These are phyloP conservation scores for Akanthomyces uredinophilus DNA, from an alignment of 2,329 filamentous ascomycete genomes.

Conservation along the genomic window DNA sequence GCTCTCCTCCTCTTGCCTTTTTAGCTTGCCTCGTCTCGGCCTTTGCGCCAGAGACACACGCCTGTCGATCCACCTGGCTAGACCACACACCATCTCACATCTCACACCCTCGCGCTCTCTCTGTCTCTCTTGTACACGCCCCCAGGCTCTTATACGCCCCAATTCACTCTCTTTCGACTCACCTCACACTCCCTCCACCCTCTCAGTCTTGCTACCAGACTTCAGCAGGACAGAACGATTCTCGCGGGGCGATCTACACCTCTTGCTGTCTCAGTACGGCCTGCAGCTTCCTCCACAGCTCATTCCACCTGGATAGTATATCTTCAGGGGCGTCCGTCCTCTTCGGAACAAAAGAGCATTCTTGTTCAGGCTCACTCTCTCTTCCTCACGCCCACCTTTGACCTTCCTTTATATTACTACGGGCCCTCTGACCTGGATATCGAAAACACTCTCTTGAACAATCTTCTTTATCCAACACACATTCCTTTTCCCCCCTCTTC, in stretches of 20 bases:
- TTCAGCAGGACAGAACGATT: constrained; percentile 26
- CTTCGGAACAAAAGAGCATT: constrained; percentile 18
- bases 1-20: neutral
- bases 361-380: constrained; percentile 13
- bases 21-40: constrained; percentile 1
- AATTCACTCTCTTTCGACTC: neutral
- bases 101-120: neutral
- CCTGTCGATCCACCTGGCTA: neutral
- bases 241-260: constrained; percentile 29
- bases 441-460: neutral
- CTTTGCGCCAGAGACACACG: constrained; percentile 10
- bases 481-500: constrained; percentile 12
- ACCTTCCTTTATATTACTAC: constrained; percentile 14
- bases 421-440: constrained; percentile 15
- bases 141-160: neutral
- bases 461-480: constrained; percentile 10
- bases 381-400: constrained; percentile 4
- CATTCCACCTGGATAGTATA: constrained; percentile 38
- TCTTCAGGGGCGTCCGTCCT: constrained; percentile 36
- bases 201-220: constrained; percentile 4
- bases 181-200: constrained; percentile 6
- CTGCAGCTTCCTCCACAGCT: constrained; percentile 27
- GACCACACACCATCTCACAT: constrained; percentile 5
- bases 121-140: neutral
- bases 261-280: constrained; percentile 30